Conservation (phyloP, 2,329 filamentous ascomycete genomes). For the Talaromyces sp. region DNA sequence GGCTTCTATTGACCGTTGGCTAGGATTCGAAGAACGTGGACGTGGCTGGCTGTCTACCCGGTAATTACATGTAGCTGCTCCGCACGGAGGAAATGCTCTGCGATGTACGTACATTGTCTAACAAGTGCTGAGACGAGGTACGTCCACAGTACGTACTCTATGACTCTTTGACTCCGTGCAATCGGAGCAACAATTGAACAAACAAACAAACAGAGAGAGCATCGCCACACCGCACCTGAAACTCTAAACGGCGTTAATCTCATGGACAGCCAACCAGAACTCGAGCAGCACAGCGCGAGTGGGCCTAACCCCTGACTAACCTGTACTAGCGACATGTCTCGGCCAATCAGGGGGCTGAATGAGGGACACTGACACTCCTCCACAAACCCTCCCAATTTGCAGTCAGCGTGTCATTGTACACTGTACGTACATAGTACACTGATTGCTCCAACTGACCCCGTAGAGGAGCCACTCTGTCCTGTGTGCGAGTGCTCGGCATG, state of each 20-base stretch:
- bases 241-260: not conserved
- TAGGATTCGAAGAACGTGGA: not conserved
- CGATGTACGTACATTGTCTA: too few species aligned
- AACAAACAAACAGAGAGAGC: not conserved
- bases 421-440: too few species aligned
- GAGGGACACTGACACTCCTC: not conserved
- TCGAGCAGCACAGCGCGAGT: not conserved
- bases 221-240: not conserved
- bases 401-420: not conserved
- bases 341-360: not conserved
- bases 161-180: too few species aligned
- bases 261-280: not conserved
- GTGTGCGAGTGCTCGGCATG: too few species aligned
- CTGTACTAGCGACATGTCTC: not conserved
- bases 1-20: not conserved
- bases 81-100: too few species aligned
- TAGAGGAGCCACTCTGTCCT: too few species aligned
- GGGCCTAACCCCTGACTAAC: slow-evolving; percentile 17
- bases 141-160: not conserved
- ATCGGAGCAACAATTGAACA: not conserved
- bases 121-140: not conserved
- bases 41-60: not conserved
- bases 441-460: too few species aligned
- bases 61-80: not conserved
- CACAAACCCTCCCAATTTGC: not conserved